Conservation (phyloP, 192 early-diverging fungal genomes). For the Coemansia sp. region DNA sequence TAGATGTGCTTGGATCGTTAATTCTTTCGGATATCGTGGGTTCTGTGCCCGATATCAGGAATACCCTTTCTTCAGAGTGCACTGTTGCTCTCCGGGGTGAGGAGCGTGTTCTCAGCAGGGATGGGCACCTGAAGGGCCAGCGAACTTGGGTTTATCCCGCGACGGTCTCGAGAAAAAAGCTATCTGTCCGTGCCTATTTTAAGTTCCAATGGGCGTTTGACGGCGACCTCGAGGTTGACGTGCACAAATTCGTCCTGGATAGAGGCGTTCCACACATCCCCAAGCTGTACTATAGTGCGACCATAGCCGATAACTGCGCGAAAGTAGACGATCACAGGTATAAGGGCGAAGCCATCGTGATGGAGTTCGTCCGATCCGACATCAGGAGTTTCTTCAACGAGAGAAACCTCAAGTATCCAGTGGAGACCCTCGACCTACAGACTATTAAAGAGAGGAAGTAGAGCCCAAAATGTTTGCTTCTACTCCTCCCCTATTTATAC, state of each 20-base stretch:
- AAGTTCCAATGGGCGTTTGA: conserved; percentile 5
- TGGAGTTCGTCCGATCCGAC: not conserved
- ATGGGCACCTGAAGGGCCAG: not conserved
- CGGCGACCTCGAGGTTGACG: not conserved
- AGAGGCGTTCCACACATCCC: conserved; percentile 2
- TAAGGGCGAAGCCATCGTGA: not conserved
- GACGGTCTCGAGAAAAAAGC: too few species aligned
- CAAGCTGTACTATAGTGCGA: not conserved
- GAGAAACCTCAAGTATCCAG: not conserved
- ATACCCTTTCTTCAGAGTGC: not conserved
- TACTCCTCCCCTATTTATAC: too few species aligned
- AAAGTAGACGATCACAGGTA: not conserved
- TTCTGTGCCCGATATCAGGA: not conserved
- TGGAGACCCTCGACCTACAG: not conserved
- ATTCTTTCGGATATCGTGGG: not conserved
- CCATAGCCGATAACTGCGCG: not conserved
- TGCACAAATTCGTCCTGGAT: not conserved
- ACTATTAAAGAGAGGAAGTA: too few species aligned
- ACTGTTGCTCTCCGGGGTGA: not conserved
- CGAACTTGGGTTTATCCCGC: conserved; percentile 8
- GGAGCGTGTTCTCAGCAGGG: not conserved
- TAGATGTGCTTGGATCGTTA: too few species aligned
- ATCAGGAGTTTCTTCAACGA: not conserved
- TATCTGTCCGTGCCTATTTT: not conserved
- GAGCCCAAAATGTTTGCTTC: too few species aligned